These are phyloP conservation scores for Cyclostephanos tholiformis DNA, from an alignment of 108 stramenopile genomes.

Conservation along the genomic window DNA sequence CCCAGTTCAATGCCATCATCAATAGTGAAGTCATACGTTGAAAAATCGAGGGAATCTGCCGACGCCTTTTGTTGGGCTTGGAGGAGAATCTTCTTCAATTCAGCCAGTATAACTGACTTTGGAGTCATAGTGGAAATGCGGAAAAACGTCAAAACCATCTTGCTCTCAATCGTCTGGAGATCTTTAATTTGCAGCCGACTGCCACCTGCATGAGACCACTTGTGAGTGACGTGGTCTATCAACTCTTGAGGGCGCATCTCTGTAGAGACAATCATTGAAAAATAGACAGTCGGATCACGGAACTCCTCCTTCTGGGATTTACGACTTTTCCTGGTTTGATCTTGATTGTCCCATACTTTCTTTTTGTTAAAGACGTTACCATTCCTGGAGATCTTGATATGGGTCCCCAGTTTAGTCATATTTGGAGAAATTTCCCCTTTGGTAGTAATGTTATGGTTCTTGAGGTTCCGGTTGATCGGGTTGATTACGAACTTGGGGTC, in stretches of 20 bases:
- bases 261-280: background rate
- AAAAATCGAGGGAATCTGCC: background rate
- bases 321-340: background rate
- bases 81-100: background rate
- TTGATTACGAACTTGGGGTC: too few relatives aligned
- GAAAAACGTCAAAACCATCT: background rate
- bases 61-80: background rate
- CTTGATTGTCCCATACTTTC: background rate
- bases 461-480: too few relatives aligned
- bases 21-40: background rate
- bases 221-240: background rate
- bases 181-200: background rate
- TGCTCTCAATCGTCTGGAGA: background rate
- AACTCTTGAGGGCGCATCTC: background rate
- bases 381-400: background rate
- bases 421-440: too few relatives aligned
- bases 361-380: background rate
- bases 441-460: too few relatives aligned
- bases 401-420: background rate
- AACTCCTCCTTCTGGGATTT: background rate
- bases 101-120: background rate
- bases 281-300: background rate
- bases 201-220: background rate
- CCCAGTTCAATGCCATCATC: background rate
- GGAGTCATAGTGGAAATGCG: background rate